Percentiles rank a stretch among this genome's conserved stretches.
Evolutionary conservation across 2,329 filamentous ascomycete genomes (phyloP).

Genomic region (Epichloe amarillans): DNA sequence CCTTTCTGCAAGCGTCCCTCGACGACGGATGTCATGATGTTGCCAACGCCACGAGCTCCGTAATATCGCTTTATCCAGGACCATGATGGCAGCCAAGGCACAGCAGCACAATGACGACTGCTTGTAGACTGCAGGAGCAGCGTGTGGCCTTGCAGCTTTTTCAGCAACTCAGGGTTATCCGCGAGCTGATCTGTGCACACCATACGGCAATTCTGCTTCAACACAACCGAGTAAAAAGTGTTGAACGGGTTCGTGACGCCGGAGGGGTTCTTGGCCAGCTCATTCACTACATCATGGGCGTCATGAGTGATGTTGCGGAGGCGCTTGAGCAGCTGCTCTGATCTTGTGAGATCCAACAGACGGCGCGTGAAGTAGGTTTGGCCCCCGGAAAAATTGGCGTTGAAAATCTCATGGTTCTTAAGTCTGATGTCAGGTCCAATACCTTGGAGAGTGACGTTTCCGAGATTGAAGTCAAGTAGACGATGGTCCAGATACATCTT

Average conservation of each 20-base stretch:
- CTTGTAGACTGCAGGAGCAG: neutral
- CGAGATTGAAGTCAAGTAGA: neutral
- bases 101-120: neutral
- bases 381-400: neutral
- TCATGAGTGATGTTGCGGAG: neutral
- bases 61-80: neutral
- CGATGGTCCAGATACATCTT: constrained; percentile 6
- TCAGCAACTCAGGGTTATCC: neutral
- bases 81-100: neutral
- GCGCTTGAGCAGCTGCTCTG: constrained; percentile 2
- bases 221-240: neutral
- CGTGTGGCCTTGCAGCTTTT: neutral
- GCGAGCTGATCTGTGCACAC: constrained; percentile 1
- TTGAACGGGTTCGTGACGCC: neutral
- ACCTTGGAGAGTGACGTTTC: neutral
- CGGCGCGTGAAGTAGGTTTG: constrained; percentile 5
- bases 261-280: neutral
- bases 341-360: constrained; percentile 1
- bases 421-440: neutral
- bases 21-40: neutral
- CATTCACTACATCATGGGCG: neutral
- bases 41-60: neutral
- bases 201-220: neutral
- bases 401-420: neutral
- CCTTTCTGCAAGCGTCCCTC: neutral